Conservation (phyloP, 179 eudicot species). For the Pouteria campechiana region DNA sequence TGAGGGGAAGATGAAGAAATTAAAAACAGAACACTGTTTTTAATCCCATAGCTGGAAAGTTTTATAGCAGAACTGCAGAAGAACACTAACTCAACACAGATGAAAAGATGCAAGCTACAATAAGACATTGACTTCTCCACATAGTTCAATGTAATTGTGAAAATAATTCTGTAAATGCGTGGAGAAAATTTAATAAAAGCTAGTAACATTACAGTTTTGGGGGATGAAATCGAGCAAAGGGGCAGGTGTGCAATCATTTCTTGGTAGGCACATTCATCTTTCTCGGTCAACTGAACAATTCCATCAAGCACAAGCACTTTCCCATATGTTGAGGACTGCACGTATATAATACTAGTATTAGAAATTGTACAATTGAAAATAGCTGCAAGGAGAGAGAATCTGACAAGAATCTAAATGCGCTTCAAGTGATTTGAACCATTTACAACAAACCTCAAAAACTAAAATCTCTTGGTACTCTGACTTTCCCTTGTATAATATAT, state of each 20-base stretch:
- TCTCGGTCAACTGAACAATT: constrained; percentile 84
- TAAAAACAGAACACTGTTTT: too few species aligned
- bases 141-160: too few species aligned
- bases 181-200: too few species aligned
- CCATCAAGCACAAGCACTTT: constrained; percentile 98
- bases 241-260: constrained; percentile 98
- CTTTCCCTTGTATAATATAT: constrained; percentile 59
- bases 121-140: too few species aligned
- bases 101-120: too few species aligned
- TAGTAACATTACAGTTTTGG: constrained; percentile 56
- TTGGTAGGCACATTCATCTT: constrained; percentile 98
- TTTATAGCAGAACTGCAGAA: too few species aligned
- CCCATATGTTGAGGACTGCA: constrained; percentile 76
- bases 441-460: constrained; percentile 71
- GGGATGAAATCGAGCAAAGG: constrained; percentile 81
- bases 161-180: too few species aligned
- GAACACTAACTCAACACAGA: too few species aligned
- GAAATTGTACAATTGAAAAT: not conserved
- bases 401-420: not conserved
- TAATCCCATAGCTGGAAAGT: too few species aligned
- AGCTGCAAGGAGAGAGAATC: not conserved
- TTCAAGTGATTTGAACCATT: too few species aligned
- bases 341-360: constrained; percentile 1
- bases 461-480: constrained; percentile 85
- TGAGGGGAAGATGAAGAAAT: too few species aligned